Percentiles rank a stretch among this genome's conserved stretches.
These are phyloP conservation scores for Phytophthora podocarpi DNA, from an alignment of 352 stramenopile species.

Conservation along the genomic window DNA sequence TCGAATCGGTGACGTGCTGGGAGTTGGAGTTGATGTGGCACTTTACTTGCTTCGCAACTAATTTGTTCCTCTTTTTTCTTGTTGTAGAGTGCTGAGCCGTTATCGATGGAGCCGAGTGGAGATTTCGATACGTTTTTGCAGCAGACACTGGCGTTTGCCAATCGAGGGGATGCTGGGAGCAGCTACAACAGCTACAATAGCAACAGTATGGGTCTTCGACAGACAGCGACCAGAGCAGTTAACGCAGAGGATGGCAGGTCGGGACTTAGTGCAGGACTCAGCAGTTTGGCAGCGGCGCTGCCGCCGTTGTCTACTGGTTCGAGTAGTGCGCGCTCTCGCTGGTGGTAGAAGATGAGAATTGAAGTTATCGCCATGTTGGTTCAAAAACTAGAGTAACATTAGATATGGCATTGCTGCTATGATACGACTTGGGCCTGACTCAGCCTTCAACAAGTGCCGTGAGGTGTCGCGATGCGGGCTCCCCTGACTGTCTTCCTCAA, in stretches of 20 bases:
- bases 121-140: slow-evolving; percentile 71
- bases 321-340: slow-evolving; percentile 24
- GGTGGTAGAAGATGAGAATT: slow-evolving; percentile 34
- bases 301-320: slow-evolving; percentile 37
- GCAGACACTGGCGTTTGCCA: slow-evolving; percentile 62
- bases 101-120: slow-evolving; percentile 51
- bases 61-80: background rate
- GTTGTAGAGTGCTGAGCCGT: slow-evolving; percentile 58
- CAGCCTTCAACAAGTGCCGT: background rate
- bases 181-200: slow-evolving; percentile 21
- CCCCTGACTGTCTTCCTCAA: background rate
- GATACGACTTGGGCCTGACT: slow-evolving; percentile 24
- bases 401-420: slow-evolving; percentile 36
- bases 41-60: background rate
- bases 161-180: slow-evolving; percentile 28
- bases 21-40: background rate
- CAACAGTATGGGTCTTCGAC: slow-evolving; percentile 44
- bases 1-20: slow-evolving; percentile 52
- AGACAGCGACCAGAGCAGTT: slow-evolving; percentile 47
- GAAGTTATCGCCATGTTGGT: background rate
- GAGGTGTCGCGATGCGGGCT: background rate
- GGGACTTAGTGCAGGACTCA: slow-evolving; percentile 11
- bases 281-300: slow-evolving; percentile 6
- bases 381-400: slow-evolving; percentile 42
- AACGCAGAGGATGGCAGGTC: slow-evolving; percentile 18